Percentiles rank a stretch among this genome's conserved stretches.
These are phyloP conservation scores for Rhizophagus clarus DNA, from an alignment of 192 early-diverging fungal genomes.

Conservation along the genomic window DNA sequence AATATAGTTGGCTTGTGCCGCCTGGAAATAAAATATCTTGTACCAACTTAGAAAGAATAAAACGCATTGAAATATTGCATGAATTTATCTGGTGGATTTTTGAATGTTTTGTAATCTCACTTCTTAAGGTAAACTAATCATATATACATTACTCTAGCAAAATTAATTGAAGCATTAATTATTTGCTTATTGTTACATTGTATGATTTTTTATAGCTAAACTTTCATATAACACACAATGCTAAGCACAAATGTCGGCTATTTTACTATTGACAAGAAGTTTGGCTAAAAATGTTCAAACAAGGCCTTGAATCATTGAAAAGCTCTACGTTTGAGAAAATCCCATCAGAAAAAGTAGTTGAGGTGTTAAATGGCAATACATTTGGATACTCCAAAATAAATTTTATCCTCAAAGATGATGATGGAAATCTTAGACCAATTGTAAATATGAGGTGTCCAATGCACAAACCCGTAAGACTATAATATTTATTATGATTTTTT, in stretches of 20 bases:
- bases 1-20: conserved; percentile 11
- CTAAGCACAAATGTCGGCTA: not conserved
- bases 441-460: conserved; percentile 5
- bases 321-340: not conserved
- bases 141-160: too few species aligned
- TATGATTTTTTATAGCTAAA: not conserved
- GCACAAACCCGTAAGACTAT: not conserved
- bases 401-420: not conserved
- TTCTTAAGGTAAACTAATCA: not conserved
- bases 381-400: not conserved
- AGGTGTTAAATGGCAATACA: not conserved
- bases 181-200: not conserved
- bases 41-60: not conserved
- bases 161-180: not conserved
- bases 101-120: not conserved
- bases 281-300: not conserved
- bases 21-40: not conserved
- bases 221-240: conserved; percentile 3
- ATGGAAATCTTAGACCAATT: conserved; percentile 3
- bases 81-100: conserved; percentile 28
- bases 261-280: conserved; percentile 22
- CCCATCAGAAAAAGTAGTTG: not conserved
- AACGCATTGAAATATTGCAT: not conserved
- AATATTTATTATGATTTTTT: too few species aligned
- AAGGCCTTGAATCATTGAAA: not conserved